These are phyloP conservation scores for Ajuga reptans DNA, from an alignment of 305 asterid genomes.

Conservation along the genomic window DNA sequence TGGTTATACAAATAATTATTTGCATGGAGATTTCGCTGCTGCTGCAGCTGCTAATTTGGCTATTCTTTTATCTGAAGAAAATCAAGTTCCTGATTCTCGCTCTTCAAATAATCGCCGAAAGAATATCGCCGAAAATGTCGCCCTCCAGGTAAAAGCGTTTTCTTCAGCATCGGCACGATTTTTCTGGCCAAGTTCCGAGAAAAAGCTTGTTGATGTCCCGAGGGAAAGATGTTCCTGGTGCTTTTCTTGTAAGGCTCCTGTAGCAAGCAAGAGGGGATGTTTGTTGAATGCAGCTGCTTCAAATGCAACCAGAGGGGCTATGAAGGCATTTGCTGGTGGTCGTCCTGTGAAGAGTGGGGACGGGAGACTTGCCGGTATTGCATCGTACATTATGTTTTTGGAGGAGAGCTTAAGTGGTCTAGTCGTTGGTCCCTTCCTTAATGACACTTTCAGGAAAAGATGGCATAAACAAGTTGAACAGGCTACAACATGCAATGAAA, in stretches of 20 bases:
- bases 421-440: slow-evolving; percentile 61
- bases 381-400: slow-evolving; percentile 65
- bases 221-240: slow-evolving; percentile 99
- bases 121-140: slow-evolving; percentile 44
- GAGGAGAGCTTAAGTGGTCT: slow-evolving; percentile 93
- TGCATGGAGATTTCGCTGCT: slow-evolving; percentile 93
- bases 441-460: slow-evolving; percentile 51
- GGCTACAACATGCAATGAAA: slow-evolving; percentile 47
- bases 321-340: slow-evolving; percentile 59
- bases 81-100: slow-evolving; percentile 43
- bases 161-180: slow-evolving; percentile 64
- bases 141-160: slow-evolving; percentile 83
- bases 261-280: slow-evolving; percentile 80
- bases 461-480: slow-evolving; percentile 83
- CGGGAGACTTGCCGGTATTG: slow-evolving; percentile 59
- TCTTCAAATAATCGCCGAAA: slow-evolving; percentile 50
- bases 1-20: slow-evolving; percentile 62
- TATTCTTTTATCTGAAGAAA: slow-evolving; percentile 70
- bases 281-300: slow-evolving; percentile 91
- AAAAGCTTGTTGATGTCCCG: slow-evolving; percentile 78
- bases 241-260: slow-evolving; percentile 73
- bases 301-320: slow-evolving; percentile 70
- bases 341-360: slow-evolving; percentile 65
- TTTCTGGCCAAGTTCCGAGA: slow-evolving; percentile 89
- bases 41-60: slow-evolving; percentile 92